Evolutionary conservation across 495 filamentous ascomycete species (phyloP), one percentile per base, ranked within the genome.

Genomic region (Daldinia vernicosa): DNA sequence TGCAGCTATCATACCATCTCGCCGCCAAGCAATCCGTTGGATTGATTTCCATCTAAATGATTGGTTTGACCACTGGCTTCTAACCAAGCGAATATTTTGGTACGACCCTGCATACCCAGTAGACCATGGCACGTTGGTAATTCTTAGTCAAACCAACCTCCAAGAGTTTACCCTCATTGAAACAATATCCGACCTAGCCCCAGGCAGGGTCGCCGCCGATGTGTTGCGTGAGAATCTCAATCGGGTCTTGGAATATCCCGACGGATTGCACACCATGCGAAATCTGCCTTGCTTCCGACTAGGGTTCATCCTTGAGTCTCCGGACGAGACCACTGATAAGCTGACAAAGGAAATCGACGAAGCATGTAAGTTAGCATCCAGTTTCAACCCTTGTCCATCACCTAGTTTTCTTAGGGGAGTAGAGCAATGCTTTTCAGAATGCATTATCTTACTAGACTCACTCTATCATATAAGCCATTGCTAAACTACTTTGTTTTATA

Each of bases 341-440:
- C 24, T 59, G 45, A 40, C 60, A 7, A 32, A 66, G 54, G 26
- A 59, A 1, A 59, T 69, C 33, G 27, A 47, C 33, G 9, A 22
- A 1, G 35, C 19, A 17, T 11, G 67, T 70, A 70, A 60, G 67
- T 50, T 12, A 14, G 6, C 3, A 47, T 45, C 9, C 4, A 1
- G 43, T 2, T 47, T 47, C 24, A 24, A 4, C 43, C 19, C 27
- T 35, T 40, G 1, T 35, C 22, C 1, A 43, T 40, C 50, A 1
- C 32, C 7, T 30, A 8, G n/a, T 1, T 67, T 67, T 32, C 50
- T 30, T 27, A 27, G 4, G 12, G 14, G 2, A 35, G 1, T 35
- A 35, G 32, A 35, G 33, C 14, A 35, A 35, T 35, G 0, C 14
- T 35, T 35, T 35, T 3, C 33, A 14, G 3, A 14, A 35, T 5